Base-by-base conservation (phyloP, 257 asterid genomes). In the Cynanchum wilfordii region DNA sequence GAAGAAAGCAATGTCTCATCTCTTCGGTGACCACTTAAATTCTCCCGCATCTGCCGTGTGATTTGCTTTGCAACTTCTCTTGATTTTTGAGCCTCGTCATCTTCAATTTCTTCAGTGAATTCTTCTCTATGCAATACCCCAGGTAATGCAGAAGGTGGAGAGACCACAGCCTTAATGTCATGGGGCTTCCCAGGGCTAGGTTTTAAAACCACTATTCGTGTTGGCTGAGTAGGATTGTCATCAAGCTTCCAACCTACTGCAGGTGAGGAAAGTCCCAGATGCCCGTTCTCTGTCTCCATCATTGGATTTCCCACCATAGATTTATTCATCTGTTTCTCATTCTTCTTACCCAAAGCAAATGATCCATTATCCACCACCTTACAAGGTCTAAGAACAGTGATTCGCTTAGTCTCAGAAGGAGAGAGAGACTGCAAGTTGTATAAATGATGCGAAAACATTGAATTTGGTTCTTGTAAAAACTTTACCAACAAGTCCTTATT, bases 201-300 rank as follows among this genome's bases (percentile, higher is more conserved):
- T 75, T 95, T 95, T 69, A 95, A 88, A 77, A 95, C 97, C 44
- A 95, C 97, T 75, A 95, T 95, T 67, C 97, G 90, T n/a, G 96
- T 92, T 36, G 97, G 93, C 77, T 87, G 98, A 72, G 87, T 59
- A 51, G 86, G 75, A 81, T 51, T 77, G 70, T 84, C 90, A 76
- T 81, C 86, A 74, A 74, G 71, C 66, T 80, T 85, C 89, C 87
- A 79, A 74, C 78, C 82, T 56, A 68, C 84, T n/a, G 64, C 52
- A 69, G 86, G 80, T 76, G 93, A 78, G 33, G 88, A 78, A 74
- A 63, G 79, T 73, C 68, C 83, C 59, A 58, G 69, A 66, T 79
- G 79, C 76, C 50, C 73, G 70, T 79, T 87, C 57, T 81, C 86
- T 57, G 80, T 70, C 27, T 70, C 83, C 47, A 74, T 82, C 79